Evolutionary conservation across 805 yeast genomes (phyloP), one percentile per base, ranked within the genome.

Genomic region (Saccharomycopsis guyanensis): DNA sequence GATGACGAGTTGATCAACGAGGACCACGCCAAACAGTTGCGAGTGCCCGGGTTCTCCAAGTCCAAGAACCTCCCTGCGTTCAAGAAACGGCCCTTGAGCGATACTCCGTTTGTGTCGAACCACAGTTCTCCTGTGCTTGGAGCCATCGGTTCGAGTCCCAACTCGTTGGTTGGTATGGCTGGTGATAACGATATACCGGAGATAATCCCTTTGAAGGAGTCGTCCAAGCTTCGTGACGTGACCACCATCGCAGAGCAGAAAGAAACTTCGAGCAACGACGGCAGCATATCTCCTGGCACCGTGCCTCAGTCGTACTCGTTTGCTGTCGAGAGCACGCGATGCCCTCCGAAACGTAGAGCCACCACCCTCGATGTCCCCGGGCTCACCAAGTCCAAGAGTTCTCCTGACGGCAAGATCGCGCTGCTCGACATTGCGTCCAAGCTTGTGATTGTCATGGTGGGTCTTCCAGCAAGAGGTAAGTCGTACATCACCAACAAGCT

Each of bases 401-500:
- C 88, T 0, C 93, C 95, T 0, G 91, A 86, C 59, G 86, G 86
- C 3, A 67, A 69, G 27, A 76, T 78, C 29, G 20, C 71, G 56
- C 54, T 67, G 43, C 25, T 38, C 16, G 96, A 87, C 58, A 80
- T 84, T 3, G 91, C 87, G 1, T 78, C 88, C 12, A 84, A 87
- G 59, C 71, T 91, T 44, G 95, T 91, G 13, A 86, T 91, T 49
- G 94, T 93, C 16, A 91, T 91, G 97, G 96, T 91, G 13, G 98
- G 98, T 1, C 57, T 69, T 39, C 54, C 54, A 15, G 54, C 97
- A 0, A 71, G 97, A 45, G 98, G 98, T 2, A 91, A 91, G 62
- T 84, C 95, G 1, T 93, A 89, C 61, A 79, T 91, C 52, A 87
- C 97, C 43, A 91, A 88, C 63, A 91, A 93, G 60, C 70, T 91